Evolutionary conservation across 163 green algal genomes (phyloP).

Genomic region (Scenedesmus sp.): DNA sequence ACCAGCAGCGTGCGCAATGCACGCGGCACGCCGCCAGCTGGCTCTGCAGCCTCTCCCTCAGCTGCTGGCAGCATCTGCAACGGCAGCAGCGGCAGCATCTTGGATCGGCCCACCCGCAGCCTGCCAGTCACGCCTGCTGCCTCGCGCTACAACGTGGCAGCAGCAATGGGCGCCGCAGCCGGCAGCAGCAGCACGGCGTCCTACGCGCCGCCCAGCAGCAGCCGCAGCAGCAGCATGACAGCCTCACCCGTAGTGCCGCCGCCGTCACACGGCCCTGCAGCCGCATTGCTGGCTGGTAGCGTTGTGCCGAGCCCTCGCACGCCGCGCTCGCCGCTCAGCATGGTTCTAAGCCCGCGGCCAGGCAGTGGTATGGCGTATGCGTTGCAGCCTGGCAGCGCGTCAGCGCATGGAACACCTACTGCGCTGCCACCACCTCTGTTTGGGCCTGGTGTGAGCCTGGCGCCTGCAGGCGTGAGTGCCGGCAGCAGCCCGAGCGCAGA

Average conservation of each 20-base stretch:
- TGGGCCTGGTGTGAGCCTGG: background rate
- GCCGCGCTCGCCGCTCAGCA: constrained; percentile 26
- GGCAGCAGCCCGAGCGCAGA: background rate
- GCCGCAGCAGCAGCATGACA: constrained; percentile 23
- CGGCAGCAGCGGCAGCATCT: background rate
- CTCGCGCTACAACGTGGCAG: background rate
- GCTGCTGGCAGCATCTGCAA: background rate
- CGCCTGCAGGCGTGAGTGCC: background rate
- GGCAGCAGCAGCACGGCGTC: constrained; percentile 2
- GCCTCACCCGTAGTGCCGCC: constrained; percentile 17
- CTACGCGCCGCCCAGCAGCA: constrained; percentile 14
- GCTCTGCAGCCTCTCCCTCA: background rate
- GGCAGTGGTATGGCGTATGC: background rate
- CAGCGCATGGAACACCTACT: background rate
- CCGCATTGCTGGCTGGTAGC: constrained; percentile 31
- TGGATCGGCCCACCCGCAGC: background rate
- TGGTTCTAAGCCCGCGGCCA: constrained; percentile 10
- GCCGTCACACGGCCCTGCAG: constrained; percentile 11
- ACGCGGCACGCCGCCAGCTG: background rate
- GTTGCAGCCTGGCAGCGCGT: background rate
- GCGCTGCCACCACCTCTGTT: constrained; percentile 19
- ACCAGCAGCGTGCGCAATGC: background rate
- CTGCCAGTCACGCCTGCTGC: background rate
- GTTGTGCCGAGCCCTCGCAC: constrained; percentile 22
- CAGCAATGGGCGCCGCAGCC: background rate